These are phyloP conservation scores for Chalciporus pseudorubinellus DNA, from an alignment of 768 basidiomycete genomes.

Conservation along the genomic window DNA sequence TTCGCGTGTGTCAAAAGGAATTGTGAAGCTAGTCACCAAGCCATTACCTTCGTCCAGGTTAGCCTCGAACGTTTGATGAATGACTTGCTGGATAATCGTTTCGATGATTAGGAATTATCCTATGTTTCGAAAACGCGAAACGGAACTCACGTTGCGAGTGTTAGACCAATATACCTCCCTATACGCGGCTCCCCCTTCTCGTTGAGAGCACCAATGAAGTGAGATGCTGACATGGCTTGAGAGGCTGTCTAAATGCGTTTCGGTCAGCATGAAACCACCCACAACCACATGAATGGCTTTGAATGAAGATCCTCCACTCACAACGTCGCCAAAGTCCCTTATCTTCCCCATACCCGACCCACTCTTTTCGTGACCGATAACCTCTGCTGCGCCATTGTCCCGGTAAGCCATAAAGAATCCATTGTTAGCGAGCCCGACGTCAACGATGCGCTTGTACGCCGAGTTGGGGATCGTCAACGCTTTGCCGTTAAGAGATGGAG, in stretches of 20 bases:
- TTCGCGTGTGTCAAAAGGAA: conserved; percentile 61
- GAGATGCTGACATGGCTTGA: conserved; percentile 41
- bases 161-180: conserved; percentile 70
- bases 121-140: not conserved
- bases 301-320: conserved; percentile 30
- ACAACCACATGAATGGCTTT: no score
- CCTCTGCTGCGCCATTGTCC: conserved; percentile 52
- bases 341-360: conserved; percentile 42
- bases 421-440: conserved; percentile 54
- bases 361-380: conserved; percentile 45
- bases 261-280: not conserved
- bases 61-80: conserved; percentile 50
- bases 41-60: conserved; percentile 49
- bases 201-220: conserved; percentile 58
- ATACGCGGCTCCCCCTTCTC: conserved; percentile 52
- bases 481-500: conserved; percentile 50
- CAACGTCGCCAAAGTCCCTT: conserved; percentile 58
- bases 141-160: conserved; percentile 43
- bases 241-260: conserved; percentile 38
- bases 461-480: conserved; percentile 41
- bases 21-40: conserved; percentile 48
- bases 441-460: conserved; percentile 52
- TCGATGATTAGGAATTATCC: conserved; percentile 2
- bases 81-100: conserved; percentile 44
- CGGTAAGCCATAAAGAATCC: conserved; percentile 63